These are phyloP conservation scores for Hanseniaspora occidentalis DNA, from an alignment of 805 yeast genomes.

Conservation along the genomic window DNA sequence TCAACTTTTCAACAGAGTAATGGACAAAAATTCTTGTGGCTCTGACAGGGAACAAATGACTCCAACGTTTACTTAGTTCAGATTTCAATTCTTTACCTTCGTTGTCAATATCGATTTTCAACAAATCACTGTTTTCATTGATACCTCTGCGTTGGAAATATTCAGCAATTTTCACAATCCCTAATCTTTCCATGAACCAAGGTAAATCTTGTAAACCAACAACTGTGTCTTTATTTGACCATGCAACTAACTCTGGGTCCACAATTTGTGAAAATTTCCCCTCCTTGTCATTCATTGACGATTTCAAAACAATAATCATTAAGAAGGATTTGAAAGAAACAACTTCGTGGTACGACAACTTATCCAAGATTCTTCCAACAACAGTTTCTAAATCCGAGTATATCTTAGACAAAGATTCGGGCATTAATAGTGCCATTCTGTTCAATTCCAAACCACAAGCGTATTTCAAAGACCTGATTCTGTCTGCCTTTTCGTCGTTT, in stretches of 20 bases:
- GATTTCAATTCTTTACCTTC: slow-evolving; percentile 66
- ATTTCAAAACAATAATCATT: slow-evolving; percentile 81
- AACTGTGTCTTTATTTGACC: slow-evolving; percentile 87
- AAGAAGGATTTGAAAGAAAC: slow-evolving; percentile 90
- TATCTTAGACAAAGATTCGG: slow-evolving; percentile 73
- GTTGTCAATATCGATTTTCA: slow-evolving; percentile 80
- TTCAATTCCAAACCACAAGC: slow-evolving; percentile 92
- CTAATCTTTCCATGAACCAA: slow-evolving; percentile 97
- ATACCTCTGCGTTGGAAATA: slow-evolving; percentile 79
- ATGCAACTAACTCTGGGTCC: slow-evolving; percentile 82
- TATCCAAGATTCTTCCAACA: slow-evolving; percentile 56
- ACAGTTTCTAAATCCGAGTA: slow-evolving; percentile 75
- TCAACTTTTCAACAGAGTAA: slow-evolving; percentile 85
- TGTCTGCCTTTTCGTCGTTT: slow-evolving; percentile 64
- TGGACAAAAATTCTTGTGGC: slow-evolving; percentile 92
- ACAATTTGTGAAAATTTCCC: slow-evolving; percentile 78
- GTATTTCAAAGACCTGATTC: slow-evolving; percentile 76
- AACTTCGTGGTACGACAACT: slow-evolving; percentile 79
- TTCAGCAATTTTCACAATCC: slow-evolving; percentile 85
- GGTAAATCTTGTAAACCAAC: slow-evolving; percentile 82
- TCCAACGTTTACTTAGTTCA: slow-evolving; percentile 82
- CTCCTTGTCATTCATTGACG: slow-evolving; percentile 57
- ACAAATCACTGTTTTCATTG: slow-evolving; percentile 58
- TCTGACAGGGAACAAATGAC: slow-evolving; percentile 85
- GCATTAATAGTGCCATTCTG: slow-evolving; percentile 88